Evolutionary conservation across 1,139 yeast genomes (phyloP).

Genomic region (Saccharomyces hybrid): DNA sequence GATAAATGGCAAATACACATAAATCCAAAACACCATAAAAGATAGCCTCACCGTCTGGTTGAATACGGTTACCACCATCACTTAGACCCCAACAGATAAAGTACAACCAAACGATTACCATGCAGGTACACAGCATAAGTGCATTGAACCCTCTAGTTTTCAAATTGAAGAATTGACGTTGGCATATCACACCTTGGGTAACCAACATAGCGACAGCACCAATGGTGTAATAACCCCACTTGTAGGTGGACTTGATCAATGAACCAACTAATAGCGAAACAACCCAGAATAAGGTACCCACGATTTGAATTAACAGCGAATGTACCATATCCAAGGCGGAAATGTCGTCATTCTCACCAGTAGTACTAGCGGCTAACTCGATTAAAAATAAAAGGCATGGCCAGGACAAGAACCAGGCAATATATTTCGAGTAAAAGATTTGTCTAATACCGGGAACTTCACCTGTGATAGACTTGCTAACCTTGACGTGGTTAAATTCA

Average conservation of each 20-base stretch:
- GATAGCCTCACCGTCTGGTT: slow-evolving; percentile 59
- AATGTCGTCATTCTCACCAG: slow-evolving; percentile 9
- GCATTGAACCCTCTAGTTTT: slow-evolving; percentile 14
- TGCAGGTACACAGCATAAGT: slow-evolving; percentile 9
- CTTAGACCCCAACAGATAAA: slow-evolving; percentile 55
- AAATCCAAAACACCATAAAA: slow-evolving; percentile 58
- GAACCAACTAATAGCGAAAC: slow-evolving; percentile 45
- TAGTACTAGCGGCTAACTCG: slow-evolving; percentile 18
- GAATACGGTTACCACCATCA: slow-evolving; percentile 62
- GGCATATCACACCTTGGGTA: slow-evolving; percentile 32
- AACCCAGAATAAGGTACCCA: slow-evolving; percentile 35
- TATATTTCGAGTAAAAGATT: slow-evolving; percentile 51
- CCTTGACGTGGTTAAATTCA: slow-evolving; percentile 43
- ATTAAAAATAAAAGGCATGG: slow-evolving; percentile 25
- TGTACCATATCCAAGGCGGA: slow-evolving; percentile 20
- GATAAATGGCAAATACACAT: slow-evolving; percentile 39
- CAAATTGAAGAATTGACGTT: slow-evolving; percentile 14
- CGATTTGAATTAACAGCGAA: slow-evolving; percentile 28
- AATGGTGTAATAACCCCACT: slow-evolving; percentile 49
- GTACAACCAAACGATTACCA: slow-evolving; percentile 38
- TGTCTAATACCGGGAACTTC: slow-evolving; percentile 41
- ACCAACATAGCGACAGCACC: slow-evolving; percentile 35
- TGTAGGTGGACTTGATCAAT: slow-evolving; percentile 41
- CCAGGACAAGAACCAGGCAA: slow-evolving; percentile 56
- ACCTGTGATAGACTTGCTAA: slow-evolving; percentile 11